These are phyloP conservation scores for Cucumis hystrix DNA, from an alignment of 306 rosid species.

Conservation along the genomic window DNA sequence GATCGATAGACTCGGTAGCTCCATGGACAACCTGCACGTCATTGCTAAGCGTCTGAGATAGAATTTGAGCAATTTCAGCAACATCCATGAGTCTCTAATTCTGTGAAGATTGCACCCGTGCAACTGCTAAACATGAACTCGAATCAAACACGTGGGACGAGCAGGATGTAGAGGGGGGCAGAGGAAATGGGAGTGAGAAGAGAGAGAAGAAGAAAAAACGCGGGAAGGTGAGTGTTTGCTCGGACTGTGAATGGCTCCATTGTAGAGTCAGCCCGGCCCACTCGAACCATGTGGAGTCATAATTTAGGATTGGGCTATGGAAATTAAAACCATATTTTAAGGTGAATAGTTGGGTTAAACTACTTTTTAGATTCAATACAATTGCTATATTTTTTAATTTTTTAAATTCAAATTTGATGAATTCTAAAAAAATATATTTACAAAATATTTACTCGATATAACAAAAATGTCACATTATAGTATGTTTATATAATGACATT, in stretches of 20 bases:
- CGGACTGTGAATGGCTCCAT: background rate
- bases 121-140: background rate
- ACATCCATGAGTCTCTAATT: slow-evolving; percentile 16
- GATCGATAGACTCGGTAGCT: slow-evolving; percentile 49
- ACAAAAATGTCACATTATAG: too few species aligned
- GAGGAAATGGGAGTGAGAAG: background rate
- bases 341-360: too few species aligned
- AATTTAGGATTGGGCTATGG: background rate
- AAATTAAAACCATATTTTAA: too few species aligned
- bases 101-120: background rate
- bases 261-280: background rate
- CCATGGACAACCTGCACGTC: slow-evolving; percentile 31
- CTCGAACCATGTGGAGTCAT: background rate
- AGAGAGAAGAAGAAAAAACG: background rate
- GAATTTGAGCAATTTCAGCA: slow-evolving; percentile 38
- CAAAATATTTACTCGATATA: too few species aligned
- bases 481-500: too few species aligned
- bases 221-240: background rate
- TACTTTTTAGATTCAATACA: too few species aligned
- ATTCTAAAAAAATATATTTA: too few species aligned
- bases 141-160: background rate
- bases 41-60: slow-evolving; percentile 43
- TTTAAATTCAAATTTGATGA: too few species aligned
- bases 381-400: too few species aligned
- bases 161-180: background rate